phyloP scores from a whole-genome alignment of 2,329 filamentous ascomycete genomes.

The Aspergillus sp. region DNA sequence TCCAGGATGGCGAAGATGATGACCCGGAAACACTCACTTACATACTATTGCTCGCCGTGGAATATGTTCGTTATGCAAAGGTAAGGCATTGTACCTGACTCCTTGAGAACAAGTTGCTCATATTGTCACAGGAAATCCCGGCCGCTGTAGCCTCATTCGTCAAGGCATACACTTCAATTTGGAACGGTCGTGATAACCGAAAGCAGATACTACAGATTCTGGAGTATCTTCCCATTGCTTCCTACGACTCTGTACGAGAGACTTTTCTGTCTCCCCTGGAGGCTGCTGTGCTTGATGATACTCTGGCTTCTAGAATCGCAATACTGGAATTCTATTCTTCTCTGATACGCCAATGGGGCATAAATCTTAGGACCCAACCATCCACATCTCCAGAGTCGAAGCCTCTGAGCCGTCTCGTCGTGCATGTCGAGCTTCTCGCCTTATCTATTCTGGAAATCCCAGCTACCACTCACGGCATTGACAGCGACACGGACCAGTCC shows the following conservation, averaged over 20 bases:
- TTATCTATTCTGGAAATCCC: conserved; percentile 52
- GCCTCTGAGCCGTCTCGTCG: conserved; percentile 39
- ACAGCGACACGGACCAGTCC: conserved; percentile 1
- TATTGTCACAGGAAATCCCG: conserved; percentile 23
- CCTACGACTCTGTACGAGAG: conserved; percentile 26
- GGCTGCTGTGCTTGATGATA: conserved; percentile 29
- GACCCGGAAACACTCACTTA: conserved; percentile 28
- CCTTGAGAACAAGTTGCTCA: conserved; percentile 2
- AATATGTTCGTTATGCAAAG: conserved; percentile 32
- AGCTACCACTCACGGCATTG: conserved; percentile 20
- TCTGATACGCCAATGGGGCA: conserved; percentile 52
- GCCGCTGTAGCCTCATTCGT: conserved; percentile 26
- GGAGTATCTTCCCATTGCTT: conserved; percentile 24
- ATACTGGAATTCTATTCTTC: conserved; percentile 61
- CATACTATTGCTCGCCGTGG: conserved; percentile 25
- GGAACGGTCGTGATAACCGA: conserved; percentile 54
- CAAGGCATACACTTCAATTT: conserved; percentile 48
- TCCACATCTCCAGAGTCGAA: conserved; percentile 20
- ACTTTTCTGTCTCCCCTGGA: conserved; percentile 36
- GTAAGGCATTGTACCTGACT: conserved; percentile 12
- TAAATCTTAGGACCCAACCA: conserved; percentile 23
- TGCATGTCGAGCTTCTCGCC: conserved; percentile 46
- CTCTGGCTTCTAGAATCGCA: conserved; percentile 45
- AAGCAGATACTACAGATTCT: conserved; percentile 32
- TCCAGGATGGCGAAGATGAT: conserved; percentile 41